A percentile compares a stretch with the other conserved stretches of the same genome.
phyloP scores from a whole-genome alignment of 768 basidiomycete species.

The Heimioporus sp. region DNA sequence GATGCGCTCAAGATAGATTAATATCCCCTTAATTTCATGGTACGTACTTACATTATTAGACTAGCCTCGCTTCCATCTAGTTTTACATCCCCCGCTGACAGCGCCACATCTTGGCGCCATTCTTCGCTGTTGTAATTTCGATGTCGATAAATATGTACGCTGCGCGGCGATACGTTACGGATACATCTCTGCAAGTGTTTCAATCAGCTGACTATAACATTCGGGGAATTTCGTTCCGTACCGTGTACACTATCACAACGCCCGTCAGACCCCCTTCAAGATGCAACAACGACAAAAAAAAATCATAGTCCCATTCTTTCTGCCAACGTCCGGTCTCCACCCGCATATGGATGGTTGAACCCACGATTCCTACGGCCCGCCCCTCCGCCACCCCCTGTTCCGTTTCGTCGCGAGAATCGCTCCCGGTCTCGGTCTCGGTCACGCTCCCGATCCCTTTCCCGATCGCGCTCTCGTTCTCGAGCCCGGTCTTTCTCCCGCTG shows the following conservation, averaged over 20 bases:
- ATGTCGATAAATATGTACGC: too few species aligned
- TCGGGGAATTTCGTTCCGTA: conserved; percentile 14
- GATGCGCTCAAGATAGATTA: too few species aligned
- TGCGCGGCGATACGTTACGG: conserved; percentile 24
- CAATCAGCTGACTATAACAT: too few species aligned
- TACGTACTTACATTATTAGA: too few species aligned
- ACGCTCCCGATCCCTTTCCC: conserved; percentile 35
- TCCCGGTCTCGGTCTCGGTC: conserved; percentile 38
- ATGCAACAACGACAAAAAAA: conserved; percentile 16
- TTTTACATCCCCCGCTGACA: background rate
- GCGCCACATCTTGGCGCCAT: background rate
- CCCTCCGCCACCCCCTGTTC: conserved; percentile 39
- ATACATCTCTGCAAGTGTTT: conserved; percentile 24
- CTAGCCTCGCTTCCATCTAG: background rate
- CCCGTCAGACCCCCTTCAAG: conserved; percentile 15
- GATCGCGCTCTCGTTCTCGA: conserved; percentile 35
- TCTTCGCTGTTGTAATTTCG: too few species aligned
- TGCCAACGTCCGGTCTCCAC: conserved; percentile 77
- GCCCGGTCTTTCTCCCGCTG: conserved; percentile 36
- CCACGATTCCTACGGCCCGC: conserved; percentile 37
- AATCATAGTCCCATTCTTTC: conserved; percentile 74
- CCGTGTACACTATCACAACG: conserved; percentile 36
- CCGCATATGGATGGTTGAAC: conserved; percentile 34
- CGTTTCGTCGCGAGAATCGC: conserved; percentile 42
- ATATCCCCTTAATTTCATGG: background rate